phyloP scores from a whole-genome alignment of 1,284 basidiomycete species.

The Ceratobasidium sp. region DNA sequence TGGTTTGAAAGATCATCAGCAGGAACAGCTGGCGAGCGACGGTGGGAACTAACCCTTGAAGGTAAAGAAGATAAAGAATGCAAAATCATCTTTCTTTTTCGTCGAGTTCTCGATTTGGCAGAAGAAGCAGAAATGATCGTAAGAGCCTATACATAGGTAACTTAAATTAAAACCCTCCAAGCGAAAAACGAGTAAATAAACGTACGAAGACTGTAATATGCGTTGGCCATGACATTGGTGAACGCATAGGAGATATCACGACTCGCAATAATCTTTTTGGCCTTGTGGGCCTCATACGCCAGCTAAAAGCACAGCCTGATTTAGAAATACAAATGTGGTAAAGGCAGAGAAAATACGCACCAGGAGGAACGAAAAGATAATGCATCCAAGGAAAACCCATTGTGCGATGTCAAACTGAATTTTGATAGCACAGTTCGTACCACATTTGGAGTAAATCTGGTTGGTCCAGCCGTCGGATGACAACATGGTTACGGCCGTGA shows the following conservation, averaged over 20 bases:
- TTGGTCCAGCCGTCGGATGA: conserved; percentile 92
- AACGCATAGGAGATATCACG: conserved; percentile 97
- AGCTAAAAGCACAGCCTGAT: conserved; percentile 55
- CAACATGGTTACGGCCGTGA: conserved; percentile 96
- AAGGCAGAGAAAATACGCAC: conserved; percentile 60
- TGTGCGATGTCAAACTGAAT: conserved; percentile 91
- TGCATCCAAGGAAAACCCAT: conserved; percentile 98
- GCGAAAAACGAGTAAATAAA: conserved; percentile 48
- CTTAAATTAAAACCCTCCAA: too few relatives aligned
- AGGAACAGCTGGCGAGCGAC: conserved; percentile 5
- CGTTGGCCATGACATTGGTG: conserved; percentile 96
- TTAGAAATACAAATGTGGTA: conserved; percentile 50
- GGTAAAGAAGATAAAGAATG: conserved; percentile 99
- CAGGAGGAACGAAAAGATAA: conserved; percentile 95
- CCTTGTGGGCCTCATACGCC: conserved; percentile 91
- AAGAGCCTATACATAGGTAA: conserved; percentile 69
- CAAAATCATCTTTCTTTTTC: conserved; percentile 96
- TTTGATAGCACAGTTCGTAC: conserved; percentile 73
- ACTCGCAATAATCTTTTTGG: conserved; percentile 91
- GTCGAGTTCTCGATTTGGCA: conserved; percentile 95
- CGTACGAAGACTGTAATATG: conserved; percentile 92
- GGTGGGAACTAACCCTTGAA: conserved; percentile 83
- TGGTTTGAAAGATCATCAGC: conserved; percentile 52
- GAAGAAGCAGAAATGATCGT: conserved; percentile 98
- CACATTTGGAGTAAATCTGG: conserved; percentile 85